Evolutionary conservation across 73 alveolate species (phyloP), one percentile per base, ranked within the genome.

Genomic region (Symbiodinium pilosum): DNA sequence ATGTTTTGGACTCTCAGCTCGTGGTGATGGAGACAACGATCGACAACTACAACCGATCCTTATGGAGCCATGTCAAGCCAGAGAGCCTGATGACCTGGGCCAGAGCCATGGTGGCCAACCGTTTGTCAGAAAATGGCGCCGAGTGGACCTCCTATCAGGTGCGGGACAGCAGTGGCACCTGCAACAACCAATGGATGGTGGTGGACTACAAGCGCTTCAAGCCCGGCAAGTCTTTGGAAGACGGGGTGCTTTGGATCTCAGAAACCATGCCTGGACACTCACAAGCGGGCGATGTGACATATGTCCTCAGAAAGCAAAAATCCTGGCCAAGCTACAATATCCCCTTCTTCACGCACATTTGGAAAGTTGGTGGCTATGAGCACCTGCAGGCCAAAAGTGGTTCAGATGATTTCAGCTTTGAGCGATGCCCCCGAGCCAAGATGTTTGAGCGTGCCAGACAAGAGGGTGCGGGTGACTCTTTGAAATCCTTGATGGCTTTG

Each of bases 141-240:
- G 75, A 68, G 81, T 91, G 97, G 97, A 91, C 97, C 32, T 11
- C 86, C 20, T 75, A 38, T 34, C 44, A 32, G 18, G 86, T 36
- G 43, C 86, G 42, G 0, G 44, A 42, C 14, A 30, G 14, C 92
- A n/a, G 40, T 7, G 64, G 64, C 86, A 26, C 38, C 73, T 83
- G 95, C 88, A 91, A 91, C 97, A 91, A 91, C 54, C 97, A 91
- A 54, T 91, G 97, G 97, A 91, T 91, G 97, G 97, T 91, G 28
- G 97, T 91, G 30, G 97, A 91, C 54, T 91, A 91, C 97, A 91
- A 69, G 54, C 97, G 84, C 34, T 91, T 91, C 77, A 54, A 41
- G 28, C 97, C 97, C n/a, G 97, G 51, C 18, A 18, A 36, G 44
- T n/a, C 44, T 11, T 36, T 36, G 87, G 28, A 91, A 51, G 88